These are phyloP conservation scores for Cladosporium sp. DNA, from an alignment of 2,329 filamentous ascomycete genomes.

Conservation along the genomic window DNA sequence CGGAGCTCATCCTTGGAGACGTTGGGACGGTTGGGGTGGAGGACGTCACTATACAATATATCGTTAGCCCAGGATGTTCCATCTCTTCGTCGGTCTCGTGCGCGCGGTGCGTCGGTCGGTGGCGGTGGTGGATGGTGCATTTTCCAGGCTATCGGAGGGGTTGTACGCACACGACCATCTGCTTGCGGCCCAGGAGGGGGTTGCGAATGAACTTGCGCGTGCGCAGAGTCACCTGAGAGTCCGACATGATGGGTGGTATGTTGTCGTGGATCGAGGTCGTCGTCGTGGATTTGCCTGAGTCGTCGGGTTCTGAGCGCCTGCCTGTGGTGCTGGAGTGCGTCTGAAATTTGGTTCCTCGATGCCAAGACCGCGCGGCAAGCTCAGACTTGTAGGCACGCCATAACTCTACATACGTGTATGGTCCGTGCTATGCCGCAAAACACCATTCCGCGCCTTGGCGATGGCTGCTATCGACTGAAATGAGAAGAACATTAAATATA, in stretches of 20 bases:
- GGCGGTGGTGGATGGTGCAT: slow-evolving; percentile 1
- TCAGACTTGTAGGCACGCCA: no score
- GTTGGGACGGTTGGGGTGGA: slow-evolving; percentile 97
- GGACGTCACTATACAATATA: slow-evolving; percentile 73
- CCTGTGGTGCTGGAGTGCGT: no score
- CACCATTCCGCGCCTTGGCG: no score
- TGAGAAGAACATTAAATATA: background rate
- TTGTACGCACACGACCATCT: slow-evolving; percentile 85
- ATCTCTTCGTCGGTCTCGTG: slow-evolving; percentile 8
- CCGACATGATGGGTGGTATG: slow-evolving; percentile 71
- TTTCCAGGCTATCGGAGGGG: background rate
- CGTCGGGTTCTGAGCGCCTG: background rate
- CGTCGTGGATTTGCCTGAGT: slow-evolving; percentile 1
- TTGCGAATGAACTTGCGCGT: slow-evolving; percentile 99
- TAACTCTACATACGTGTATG: no score
- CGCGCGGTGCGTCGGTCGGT: slow-evolving; percentile 1
- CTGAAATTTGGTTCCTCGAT: background rate
- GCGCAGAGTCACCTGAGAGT: slow-evolving; percentile 60
- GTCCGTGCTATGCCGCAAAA: no score
- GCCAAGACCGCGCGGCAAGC: background rate
- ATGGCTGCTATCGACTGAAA: background rate
- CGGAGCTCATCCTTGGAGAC: slow-evolving; percentile 99
- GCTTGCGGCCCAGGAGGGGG: slow-evolving; percentile 96
- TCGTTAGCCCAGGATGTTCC: slow-evolving; percentile 11
- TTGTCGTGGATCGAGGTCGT: slow-evolving; percentile 14